phyloP scores from a whole-genome alignment of 805 yeast species.

The Hanseniaspora meyeri region DNA sequence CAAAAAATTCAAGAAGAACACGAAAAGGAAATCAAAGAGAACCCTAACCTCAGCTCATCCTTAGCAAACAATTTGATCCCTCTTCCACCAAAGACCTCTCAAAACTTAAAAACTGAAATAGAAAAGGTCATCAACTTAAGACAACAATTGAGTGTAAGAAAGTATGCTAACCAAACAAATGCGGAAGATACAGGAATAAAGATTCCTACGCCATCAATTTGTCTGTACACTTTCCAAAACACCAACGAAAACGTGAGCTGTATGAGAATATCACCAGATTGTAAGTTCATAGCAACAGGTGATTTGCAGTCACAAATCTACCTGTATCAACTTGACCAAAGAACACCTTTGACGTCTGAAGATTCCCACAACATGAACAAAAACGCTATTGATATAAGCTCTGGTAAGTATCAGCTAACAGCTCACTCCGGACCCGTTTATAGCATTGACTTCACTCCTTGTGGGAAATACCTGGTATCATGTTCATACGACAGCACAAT shows the following conservation, averaged over 20 bases:
- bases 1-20: slow-evolving; percentile 17
- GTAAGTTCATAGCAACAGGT: slow-evolving; percentile 82
- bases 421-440: slow-evolving; percentile 95
- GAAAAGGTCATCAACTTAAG: slow-evolving; percentile 57
- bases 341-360: slow-evolving; percentile 17
- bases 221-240: slow-evolving; percentile 97
- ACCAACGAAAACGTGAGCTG: slow-evolving; percentile 82
- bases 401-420: slow-evolving; percentile 39
- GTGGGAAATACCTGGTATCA: slow-evolving; percentile 65
- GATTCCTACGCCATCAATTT: slow-evolving; percentile 80
- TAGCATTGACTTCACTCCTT: slow-evolving; percentile 83
- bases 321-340: slow-evolving; percentile 6
- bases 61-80: slow-evolving; percentile 39
- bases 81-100: slow-evolving; percentile 67
- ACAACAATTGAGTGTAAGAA: slow-evolving; percentile 46
- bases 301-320: slow-evolving; percentile 23
- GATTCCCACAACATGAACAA: slow-evolving; percentile 22
- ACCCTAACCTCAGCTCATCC: slow-evolving; percentile 34
- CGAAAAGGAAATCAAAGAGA: slow-evolving; percentile 20
- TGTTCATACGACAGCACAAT: slow-evolving; percentile 87
- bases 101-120: slow-evolving; percentile 70
- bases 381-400: slow-evolving; percentile 18
- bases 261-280: slow-evolving; percentile 74
- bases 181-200: background rate
- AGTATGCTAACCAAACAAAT: background rate